phyloP scores from a whole-genome alignment of 306 rosid species.

The Prunus armeniaca region DNA sequence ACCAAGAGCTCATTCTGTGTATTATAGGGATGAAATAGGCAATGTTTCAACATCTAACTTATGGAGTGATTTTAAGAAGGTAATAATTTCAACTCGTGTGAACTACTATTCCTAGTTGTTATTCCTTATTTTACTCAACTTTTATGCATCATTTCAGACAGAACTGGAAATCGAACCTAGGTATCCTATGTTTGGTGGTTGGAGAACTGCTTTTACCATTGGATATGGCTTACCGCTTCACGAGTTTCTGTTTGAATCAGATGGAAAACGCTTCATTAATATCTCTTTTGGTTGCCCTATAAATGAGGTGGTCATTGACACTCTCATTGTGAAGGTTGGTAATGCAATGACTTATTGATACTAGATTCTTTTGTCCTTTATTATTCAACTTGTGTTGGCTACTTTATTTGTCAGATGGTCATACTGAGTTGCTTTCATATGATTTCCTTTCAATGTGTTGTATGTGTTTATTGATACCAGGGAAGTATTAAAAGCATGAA shows the following conservation, averaged over 20 bases:
- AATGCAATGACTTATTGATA: slow-evolving; percentile 9
- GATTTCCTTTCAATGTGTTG: neutral
- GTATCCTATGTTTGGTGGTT: slow-evolving; percentile 96
- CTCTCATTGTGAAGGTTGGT: slow-evolving; percentile 72
- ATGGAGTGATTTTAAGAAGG: slow-evolving; percentile 95
- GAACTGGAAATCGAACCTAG: slow-evolving; percentile 91
- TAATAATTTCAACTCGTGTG: slow-evolving; percentile 13
- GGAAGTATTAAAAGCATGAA: slow-evolving; percentile 14
- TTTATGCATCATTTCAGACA: slow-evolving; percentile 46
- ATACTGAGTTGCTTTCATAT: neutral
- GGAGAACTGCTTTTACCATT: slow-evolving; percentile 88
- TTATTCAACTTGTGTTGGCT: neutral
- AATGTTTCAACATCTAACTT: slow-evolving; percentile 92
- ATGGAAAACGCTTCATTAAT: slow-evolving; percentile 79
- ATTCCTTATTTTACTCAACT: slow-evolving; percentile 22
- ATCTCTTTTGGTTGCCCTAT: slow-evolving; percentile 78
- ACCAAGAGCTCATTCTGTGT: slow-evolving; percentile 88
- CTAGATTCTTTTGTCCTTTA: neutral
- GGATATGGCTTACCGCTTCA: slow-evolving; percentile 91
- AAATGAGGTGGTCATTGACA: slow-evolving; percentile 75
- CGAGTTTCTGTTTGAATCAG: slow-evolving; percentile 69
- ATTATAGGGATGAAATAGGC: slow-evolving; percentile 94
- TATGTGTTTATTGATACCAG: neutral
- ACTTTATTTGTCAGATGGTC: neutral
- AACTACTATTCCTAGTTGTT: neutral